Conservation (phyloP, 2,329 filamentous ascomycete species). For the Fusarium dimerum region DNA sequence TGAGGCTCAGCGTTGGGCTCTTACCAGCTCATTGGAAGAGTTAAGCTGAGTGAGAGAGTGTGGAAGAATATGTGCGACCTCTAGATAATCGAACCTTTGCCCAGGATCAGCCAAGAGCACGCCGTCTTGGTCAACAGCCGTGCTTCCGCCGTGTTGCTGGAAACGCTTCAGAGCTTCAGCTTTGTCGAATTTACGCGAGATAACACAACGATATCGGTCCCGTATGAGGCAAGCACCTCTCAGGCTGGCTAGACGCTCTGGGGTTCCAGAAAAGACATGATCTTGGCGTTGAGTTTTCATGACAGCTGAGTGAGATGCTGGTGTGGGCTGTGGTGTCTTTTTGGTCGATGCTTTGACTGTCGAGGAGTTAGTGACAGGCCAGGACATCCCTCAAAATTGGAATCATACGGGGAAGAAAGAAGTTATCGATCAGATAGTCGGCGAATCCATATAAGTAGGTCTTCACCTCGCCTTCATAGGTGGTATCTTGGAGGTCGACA, state of each 20-base stretch:
- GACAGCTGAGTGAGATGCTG: slow-evolving; percentile 10
- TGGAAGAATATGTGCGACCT: slow-evolving; percentile 11
- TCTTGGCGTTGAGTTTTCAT: slow-evolving; percentile 2
- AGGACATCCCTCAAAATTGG: not conserved
- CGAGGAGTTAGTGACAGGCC: not conserved
- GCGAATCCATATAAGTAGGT: not conserved
- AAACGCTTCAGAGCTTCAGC: slow-evolving; percentile 3
- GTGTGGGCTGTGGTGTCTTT: slow-evolving; percentile 10
- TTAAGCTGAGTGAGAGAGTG: slow-evolving; percentile 6
- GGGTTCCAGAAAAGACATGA: slow-evolving; percentile 7
- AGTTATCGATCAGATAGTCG: slow-evolving; percentile 8
- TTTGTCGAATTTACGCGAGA: slow-evolving; percentile 9
- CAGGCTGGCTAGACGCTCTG: slow-evolving; percentile 5
- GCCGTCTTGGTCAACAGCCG: slow-evolving; percentile 3
- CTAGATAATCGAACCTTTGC: slow-evolving; percentile 2
- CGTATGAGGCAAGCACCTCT: slow-evolving; percentile 9
- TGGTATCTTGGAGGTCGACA: slow-evolving; percentile 1
- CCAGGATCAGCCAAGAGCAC: not conserved
- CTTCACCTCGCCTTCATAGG: not conserved
- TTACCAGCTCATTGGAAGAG: slow-evolving; percentile 1
- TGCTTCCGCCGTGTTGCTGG: not conserved
- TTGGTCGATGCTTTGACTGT: slow-evolving; percentile 10
- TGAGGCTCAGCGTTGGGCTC: not conserved
- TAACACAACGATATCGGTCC: slow-evolving; percentile 10
- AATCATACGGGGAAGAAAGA: slow-evolving; percentile 4